phyloP scores from a whole-genome alignment of 2,329 filamentous ascomycete species.

The Hansfordia pulvinata region DNA sequence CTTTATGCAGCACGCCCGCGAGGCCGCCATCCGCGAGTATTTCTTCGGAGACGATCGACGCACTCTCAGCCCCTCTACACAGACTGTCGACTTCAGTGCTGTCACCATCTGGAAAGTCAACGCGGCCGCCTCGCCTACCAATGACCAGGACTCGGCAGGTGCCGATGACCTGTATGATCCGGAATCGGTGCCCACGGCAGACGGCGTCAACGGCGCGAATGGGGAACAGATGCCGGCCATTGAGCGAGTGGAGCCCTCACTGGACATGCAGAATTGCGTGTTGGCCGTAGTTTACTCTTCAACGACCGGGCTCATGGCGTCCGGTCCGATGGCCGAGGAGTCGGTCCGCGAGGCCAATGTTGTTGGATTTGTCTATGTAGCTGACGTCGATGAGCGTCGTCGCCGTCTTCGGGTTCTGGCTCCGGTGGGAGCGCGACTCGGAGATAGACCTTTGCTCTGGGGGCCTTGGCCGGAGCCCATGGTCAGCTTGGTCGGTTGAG shows the following conservation, averaged over 20 bases:
- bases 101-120: slow-evolving; percentile 58
- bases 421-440: slow-evolving; percentile 71
- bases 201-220: slow-evolving; percentile 3
- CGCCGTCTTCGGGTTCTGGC: slow-evolving; percentile 69
- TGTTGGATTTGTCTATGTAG: slow-evolving; percentile 86
- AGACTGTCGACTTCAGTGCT: slow-evolving; percentile 65
- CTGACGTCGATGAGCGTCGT: slow-evolving; percentile 78
- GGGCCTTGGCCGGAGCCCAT: slow-evolving; percentile 79
- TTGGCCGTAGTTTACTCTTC: slow-evolving; percentile 78
- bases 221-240: slow-evolving; percentile 32
- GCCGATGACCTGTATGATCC: slow-evolving; percentile 14
- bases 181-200: no score
- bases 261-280: slow-evolving; percentile 65
- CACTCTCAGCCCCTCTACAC: slow-evolving; percentile 75
- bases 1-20: slow-evolving; percentile 61
- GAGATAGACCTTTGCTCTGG: slow-evolving; percentile 68
- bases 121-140: slow-evolving; percentile 4
- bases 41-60: slow-evolving; percentile 77
- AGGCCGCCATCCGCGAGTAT: slow-evolving; percentile 75
- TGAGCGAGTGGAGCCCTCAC: slow-evolving; percentile 49
- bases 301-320: no score
- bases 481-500: slow-evolving; percentile 55
- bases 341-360: slow-evolving; percentile 69
- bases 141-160: slow-evolving; percentile 2
- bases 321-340: slow-evolving; percentile 53